These are phyloP conservation scores for Blumeria hordei DNA, from an alignment of 2,329 filamentous ascomycete species.

Conservation along the genomic window DNA sequence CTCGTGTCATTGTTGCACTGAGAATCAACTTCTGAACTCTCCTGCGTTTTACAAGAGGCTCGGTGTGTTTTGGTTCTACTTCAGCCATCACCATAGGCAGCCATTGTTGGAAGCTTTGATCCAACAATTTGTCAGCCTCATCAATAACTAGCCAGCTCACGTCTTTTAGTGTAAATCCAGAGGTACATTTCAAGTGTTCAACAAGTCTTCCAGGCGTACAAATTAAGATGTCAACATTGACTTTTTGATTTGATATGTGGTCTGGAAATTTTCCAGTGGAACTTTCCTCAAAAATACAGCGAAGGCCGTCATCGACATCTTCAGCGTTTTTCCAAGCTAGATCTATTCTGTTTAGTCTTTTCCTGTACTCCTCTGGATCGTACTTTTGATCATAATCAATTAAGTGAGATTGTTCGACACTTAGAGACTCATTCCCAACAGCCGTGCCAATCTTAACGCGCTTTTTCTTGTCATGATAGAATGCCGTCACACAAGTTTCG, in stretches of 20 bases:
- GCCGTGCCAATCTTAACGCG: conserved; percentile 59
- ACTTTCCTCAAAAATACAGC: conserved; percentile 15
- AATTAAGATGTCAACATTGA: conserved; percentile 67
- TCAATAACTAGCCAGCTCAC: conserved; percentile 80
- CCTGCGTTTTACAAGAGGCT: conserved; percentile 4
- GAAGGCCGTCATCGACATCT: conserved; percentile 19
- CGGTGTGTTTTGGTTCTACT: conserved; percentile 17
- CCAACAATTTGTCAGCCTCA: conserved; percentile 76
- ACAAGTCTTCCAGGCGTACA: conserved; percentile 82
- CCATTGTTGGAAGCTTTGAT: conserved; percentile 88
- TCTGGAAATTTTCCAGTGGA: conserved; percentile 23
- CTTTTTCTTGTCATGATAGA: conserved; percentile 28
- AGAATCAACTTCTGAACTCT: conserved; percentile 58
- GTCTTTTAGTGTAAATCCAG: conserved; percentile 54
- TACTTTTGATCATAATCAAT: conserved; percentile 43
- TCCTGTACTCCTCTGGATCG: conserved; percentile 33
- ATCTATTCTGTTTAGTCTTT: conserved; percentile 17
- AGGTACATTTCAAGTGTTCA: conserved; percentile 67
- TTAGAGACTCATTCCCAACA: conserved; percentile 55
- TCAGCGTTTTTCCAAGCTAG: conserved; percentile 23
- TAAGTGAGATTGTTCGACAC: conserved; percentile 34
- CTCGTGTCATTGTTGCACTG: conserved; percentile 77
- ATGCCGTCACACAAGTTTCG: conserved; percentile 45
- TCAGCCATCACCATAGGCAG: conserved; percentile 44
- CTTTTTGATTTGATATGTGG: conserved; percentile 39